Evolutionary conservation across 2,329 filamentous ascomycete genomes (phyloP), one percentile per base, ranked within the genome.

Genomic region (Cercospora canescens): DNA sequence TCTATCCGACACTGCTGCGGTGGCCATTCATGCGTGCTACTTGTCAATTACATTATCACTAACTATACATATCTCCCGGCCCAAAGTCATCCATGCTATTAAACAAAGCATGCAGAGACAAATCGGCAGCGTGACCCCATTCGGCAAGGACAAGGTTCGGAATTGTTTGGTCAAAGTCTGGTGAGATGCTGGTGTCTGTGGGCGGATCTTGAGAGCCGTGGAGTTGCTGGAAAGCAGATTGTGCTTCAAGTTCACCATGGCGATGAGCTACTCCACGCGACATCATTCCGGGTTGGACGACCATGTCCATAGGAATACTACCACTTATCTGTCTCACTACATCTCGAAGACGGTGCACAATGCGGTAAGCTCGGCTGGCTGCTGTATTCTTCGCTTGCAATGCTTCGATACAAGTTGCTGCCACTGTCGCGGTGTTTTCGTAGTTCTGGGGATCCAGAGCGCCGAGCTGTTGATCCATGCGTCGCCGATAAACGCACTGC

Each of bases 351-450:
- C 62, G 62, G 48, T 52, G 39, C 14, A 64, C 30, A 55, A 64
- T 64, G 54, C 62, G 62, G 21, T 64, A 64, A 34, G 62, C 62
- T 64, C 62, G 62, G 54, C 28, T 26, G 18, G 62, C 62, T 8
- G 62, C 62, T 24, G 62, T 39, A 37, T 64, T 64, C 55, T 64
- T 64, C n/a, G 41, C 62, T 24, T 58, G 54, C 14, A 64, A 21
- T 4, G 41, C 54, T 39, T 64, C 62, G 16, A 64, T 64, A 16
- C 62, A 64, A 8, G 24, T 64, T 55, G 52, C 62, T 26, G 62
- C 62, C 41, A 59, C 34, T 8, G 62, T 45, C 14, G 62, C 62
- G 14, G 55, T 64, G 39, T 37, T 30, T 28, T 64, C 62, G 55
- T 54, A 64, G 55, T 64, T 24, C 8, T 64, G 62, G 6, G 41